These are phyloP conservation scores for Heliamphora exappendiculata DNA, from an alignment of 148 eudicot species.

Conservation along the genomic window DNA sequence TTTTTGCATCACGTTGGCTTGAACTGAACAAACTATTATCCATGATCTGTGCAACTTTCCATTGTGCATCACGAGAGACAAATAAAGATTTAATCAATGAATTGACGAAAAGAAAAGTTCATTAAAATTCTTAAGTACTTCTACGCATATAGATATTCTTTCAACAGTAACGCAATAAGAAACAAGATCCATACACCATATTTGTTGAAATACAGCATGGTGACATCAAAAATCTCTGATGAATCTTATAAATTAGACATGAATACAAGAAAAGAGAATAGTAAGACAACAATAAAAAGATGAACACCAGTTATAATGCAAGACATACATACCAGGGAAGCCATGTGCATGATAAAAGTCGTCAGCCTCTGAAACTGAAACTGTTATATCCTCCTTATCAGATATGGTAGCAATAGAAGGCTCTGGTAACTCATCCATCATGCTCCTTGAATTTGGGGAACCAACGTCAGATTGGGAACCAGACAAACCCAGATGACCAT, in stretches of 20 bases:
- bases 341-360: slow-evolving; percentile 25
- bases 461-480: slow-evolving; percentile 46
- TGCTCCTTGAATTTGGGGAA: slow-evolving; percentile 23
- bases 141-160: too few relatives aligned
- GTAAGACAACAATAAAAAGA: not conserved
- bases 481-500: slow-evolving; percentile 46
- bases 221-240: not conserved
- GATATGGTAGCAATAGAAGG: slow-evolving; percentile 22
- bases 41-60: not conserved
- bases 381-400: slow-evolving; percentile 25
- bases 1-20: not conserved
- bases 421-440: slow-evolving; percentile 40
- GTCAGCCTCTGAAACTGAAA: slow-evolving; percentile 26
- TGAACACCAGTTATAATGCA: slow-evolving; percentile 1
- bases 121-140: not conserved
- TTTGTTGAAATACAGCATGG: not conserved
- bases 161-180: too few relatives aligned
- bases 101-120: not conserved
- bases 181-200: too few relatives aligned
- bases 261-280: not conserved
- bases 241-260: not conserved
- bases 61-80: too few relatives aligned
- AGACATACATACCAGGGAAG: slow-evolving; percentile 50
- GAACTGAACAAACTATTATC: not conserved
- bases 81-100: too few relatives aligned